phyloP scores from a whole-genome alignment of 768 basidiomycete species.

The Naematelia aurantialba region DNA sequence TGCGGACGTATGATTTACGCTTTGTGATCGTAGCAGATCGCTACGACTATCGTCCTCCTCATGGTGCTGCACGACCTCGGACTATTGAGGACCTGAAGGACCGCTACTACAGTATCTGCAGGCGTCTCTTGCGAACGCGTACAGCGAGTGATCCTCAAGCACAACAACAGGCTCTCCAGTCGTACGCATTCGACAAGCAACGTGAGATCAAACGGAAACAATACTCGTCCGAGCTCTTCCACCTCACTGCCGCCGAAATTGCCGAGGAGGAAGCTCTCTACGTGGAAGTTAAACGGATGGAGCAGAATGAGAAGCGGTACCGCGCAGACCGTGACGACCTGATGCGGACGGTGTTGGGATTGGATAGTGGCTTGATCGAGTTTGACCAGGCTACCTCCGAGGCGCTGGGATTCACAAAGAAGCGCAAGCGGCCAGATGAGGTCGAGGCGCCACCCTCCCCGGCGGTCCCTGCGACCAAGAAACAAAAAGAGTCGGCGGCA shows the following conservation, averaged over 20 bases:
- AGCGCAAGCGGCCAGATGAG: conserved; percentile 44
- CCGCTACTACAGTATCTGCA: conserved; percentile 85
- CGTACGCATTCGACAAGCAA: conserved; percentile 82
- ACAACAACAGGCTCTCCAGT: conserved; percentile 65
- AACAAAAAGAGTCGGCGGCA: conserved; percentile 34
- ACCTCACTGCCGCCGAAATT: conserved; percentile 80
- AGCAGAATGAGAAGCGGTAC: conserved; percentile 84
- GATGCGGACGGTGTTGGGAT: conserved; percentile 73
- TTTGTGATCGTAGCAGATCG: conserved; percentile 90
- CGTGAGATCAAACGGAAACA: conserved; percentile 83
- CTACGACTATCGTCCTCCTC: conserved; percentile 61
- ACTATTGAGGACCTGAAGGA: conserved; percentile 92
- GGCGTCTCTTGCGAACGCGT: conserved; percentile 76
- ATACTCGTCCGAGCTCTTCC: conserved; percentile 80
- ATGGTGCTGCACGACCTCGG: conserved; percentile 46
- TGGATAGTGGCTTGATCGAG: conserved; percentile 80
- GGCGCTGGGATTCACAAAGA: conserved; percentile 29
- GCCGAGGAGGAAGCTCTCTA: conserved; percentile 93
- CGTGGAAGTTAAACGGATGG: conserved; percentile 87
- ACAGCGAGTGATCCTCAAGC: conserved; percentile 81
- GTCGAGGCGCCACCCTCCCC: conserved; percentile 10
- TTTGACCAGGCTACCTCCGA: conserved; percentile 41
- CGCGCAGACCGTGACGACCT: conserved; percentile 84
- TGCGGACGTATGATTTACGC: conserved; percentile 75
- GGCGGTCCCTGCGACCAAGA: conserved; percentile 16